These are phyloP conservation scores for Daldinia sp. DNA, from an alignment of 2,329 filamentous ascomycete species.

Conservation along the genomic window DNA sequence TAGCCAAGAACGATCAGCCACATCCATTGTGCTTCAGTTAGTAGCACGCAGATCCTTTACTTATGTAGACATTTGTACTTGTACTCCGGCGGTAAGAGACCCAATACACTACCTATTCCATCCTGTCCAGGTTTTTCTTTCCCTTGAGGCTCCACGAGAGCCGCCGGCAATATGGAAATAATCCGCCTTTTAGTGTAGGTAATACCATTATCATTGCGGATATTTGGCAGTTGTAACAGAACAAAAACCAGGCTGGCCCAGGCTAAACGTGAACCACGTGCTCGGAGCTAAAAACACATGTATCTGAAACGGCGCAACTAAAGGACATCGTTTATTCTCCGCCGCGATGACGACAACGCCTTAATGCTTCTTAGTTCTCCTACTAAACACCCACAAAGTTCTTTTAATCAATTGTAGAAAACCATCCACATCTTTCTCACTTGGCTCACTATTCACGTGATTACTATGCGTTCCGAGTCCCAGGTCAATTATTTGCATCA, in stretches of 20 bases:
- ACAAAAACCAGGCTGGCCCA: constrained; percentile 30
- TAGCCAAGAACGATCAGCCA: constrained; percentile 31
- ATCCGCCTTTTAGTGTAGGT: constrained; percentile 7
- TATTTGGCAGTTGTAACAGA: constrained; percentile 36
- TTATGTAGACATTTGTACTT: constrained; percentile 19
- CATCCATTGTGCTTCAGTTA: constrained; percentile 21
- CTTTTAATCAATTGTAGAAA: not conserved
- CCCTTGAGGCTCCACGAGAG: constrained; percentile 5
- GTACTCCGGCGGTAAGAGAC: constrained; percentile 8
- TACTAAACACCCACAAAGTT: not conserved
- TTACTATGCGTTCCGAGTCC: constrained; percentile 1
- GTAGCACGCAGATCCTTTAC: constrained; percentile 28
- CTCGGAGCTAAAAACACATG: constrained; percentile 33
- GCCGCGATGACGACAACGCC: not conserved
- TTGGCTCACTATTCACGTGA: not conserved
- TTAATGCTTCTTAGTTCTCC: not conserved
- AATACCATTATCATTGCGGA: constrained; percentile 28
- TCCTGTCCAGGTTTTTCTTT: constrained; percentile 12
- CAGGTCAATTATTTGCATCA: not conserved
- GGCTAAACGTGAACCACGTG: constrained; percentile 36
- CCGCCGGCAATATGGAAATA: constrained; percentile 24
- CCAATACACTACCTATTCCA: not conserved
- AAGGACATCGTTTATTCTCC: constrained; percentile 30
- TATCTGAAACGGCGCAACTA: constrained; percentile 29
- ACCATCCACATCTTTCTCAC: not conserved